Evolutionary conservation across 257 asterid genomes (phyloP).

Genomic region (Parsonsia alboflavescens): DNA sequence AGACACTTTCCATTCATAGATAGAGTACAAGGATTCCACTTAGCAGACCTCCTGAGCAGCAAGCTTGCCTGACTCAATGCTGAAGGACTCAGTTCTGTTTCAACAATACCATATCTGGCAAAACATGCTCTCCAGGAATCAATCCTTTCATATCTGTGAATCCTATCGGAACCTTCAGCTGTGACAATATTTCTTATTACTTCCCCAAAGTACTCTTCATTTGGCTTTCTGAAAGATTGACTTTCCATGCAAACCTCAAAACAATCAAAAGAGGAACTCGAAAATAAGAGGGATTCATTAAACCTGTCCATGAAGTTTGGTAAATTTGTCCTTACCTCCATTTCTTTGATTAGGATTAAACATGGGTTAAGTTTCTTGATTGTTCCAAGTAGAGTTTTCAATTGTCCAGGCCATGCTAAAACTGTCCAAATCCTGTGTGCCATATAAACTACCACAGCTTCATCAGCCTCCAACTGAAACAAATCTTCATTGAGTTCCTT

Average conservation of each 20-base stretch:
- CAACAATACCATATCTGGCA: background rate
- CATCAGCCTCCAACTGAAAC: slow-evolving; percentile 31
- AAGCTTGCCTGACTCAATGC: background rate
- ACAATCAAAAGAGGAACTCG: slow-evolving; percentile 35
- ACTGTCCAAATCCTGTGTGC: slow-evolving; percentile 25
- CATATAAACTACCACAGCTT: slow-evolving; percentile 35
- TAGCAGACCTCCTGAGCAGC: background rate
- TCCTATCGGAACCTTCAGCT: slow-evolving; percentile 37
- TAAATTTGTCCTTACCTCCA: slow-evolving; percentile 37
- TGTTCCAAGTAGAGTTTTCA: slow-evolving; percentile 32
- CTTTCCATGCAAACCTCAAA: slow-evolving; percentile 33
- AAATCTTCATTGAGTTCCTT: slow-evolving; percentile 22
- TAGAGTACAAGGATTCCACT: slow-evolving; percentile 19
- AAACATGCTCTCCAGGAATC: background rate
- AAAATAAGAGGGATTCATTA: slow-evolving; percentile 33
- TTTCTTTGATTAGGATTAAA: slow-evolving; percentile 39
- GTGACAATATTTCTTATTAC: slow-evolving; percentile 30
- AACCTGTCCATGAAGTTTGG: slow-evolving; percentile 43
- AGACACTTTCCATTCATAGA: slow-evolving; percentile 35
- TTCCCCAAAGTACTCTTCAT: slow-evolving; percentile 13
- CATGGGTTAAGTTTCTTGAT: slow-evolving; percentile 28
- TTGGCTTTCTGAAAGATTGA: slow-evolving; percentile 16
- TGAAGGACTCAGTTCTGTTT: background rate
- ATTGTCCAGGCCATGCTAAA: slow-evolving; percentile 29
- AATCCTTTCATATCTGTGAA: slow-evolving; percentile 24